Conservation (phyloP, 2,329 filamentous ascomycete species). For the Tolypocladium guangdongense region DNA sequence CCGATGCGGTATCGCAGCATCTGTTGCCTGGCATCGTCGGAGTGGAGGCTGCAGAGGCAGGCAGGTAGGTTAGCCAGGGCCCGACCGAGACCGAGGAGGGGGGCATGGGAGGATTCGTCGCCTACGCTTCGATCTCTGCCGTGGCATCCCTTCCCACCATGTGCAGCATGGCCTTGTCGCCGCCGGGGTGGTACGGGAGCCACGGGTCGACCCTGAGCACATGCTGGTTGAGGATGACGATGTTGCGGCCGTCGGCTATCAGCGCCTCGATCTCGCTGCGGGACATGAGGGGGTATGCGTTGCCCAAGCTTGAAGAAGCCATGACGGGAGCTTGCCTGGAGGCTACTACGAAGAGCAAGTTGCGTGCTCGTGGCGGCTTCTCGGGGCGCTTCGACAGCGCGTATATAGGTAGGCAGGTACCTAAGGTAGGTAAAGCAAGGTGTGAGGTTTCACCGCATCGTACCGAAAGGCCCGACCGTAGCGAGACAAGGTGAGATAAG, state of each 20-base stretch:
- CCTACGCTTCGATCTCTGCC: constrained; percentile 84
- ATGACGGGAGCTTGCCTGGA: background rate
- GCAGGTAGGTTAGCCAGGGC: background rate
- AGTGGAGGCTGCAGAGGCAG: constrained; percentile 57
- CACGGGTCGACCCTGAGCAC: constrained; percentile 85
- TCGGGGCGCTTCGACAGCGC: background rate
- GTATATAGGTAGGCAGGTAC: no score
- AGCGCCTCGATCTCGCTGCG: constrained; percentile 47
- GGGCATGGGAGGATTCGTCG: background rate
- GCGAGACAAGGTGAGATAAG: background rate
- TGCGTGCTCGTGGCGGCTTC: background rate
- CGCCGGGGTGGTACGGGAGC: constrained; percentile 84
- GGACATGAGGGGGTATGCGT: constrained; percentile 25
- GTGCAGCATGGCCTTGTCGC: constrained; percentile 80
- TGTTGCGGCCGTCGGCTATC: constrained; percentile 69
- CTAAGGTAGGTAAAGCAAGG: no score
- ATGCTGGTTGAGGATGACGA: constrained; percentile 71
- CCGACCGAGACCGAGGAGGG: background rate
- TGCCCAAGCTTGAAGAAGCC: background rate
- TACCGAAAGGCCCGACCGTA: background rate
- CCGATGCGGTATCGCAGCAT: constrained; percentile 84
- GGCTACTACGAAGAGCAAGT: background rate
- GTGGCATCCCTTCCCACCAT: constrained; percentile 93
- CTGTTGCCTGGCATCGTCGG: constrained; percentile 57
- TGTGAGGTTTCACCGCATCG: background rate